Percentiles rank a stretch among this genome's conserved stretches.
phyloP scores from a whole-genome alignment of 139 green algal species.

The Volvox africanus region DNA sequence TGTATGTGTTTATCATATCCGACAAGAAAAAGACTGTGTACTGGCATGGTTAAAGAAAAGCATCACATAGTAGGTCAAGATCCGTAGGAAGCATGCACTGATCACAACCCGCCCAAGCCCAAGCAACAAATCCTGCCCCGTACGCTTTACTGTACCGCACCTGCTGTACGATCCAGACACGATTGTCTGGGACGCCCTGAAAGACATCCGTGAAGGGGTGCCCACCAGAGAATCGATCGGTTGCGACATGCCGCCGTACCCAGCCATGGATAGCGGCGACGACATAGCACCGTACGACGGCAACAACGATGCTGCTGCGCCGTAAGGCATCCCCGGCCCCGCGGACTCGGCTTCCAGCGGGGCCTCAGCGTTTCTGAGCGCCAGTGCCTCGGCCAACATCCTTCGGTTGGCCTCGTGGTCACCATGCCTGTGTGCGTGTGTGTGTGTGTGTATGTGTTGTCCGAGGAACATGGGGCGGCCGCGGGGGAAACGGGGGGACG shows the following conservation, averaged over 20 bases:
- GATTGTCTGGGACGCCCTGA: slow-evolving; percentile 62
- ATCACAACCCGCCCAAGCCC: no score
- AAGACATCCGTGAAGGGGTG: slow-evolving; percentile 40
- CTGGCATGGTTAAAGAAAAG: no score
- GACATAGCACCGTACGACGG: neutral
- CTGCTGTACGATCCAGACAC: slow-evolving; percentile 57
- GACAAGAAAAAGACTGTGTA: no score
- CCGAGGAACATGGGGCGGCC: neutral
- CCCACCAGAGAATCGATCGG: slow-evolving; percentile 1
- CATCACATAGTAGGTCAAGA: no score
- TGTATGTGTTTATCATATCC: no score
- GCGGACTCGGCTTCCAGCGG: neutral
- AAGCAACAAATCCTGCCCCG: neutral
- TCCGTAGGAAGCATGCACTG: no score
- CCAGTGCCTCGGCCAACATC: slow-evolving; percentile 58
- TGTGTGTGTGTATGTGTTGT: neutral
- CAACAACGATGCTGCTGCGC: slow-evolving; percentile 16
- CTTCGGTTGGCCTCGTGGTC: slow-evolving; percentile 57
- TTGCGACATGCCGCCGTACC: neutral
- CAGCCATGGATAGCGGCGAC: neutral
- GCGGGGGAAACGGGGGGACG: neutral
- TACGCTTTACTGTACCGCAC: no score
- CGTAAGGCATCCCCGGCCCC: neutral
- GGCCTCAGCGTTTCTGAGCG: slow-evolving; percentile 27
- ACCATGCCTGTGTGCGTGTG: slow-evolving; percentile 37